These are phyloP conservation scores for Auricularia sp. DNA, from an alignment of 768 basidiomycete species.

Conservation along the genomic window DNA sequence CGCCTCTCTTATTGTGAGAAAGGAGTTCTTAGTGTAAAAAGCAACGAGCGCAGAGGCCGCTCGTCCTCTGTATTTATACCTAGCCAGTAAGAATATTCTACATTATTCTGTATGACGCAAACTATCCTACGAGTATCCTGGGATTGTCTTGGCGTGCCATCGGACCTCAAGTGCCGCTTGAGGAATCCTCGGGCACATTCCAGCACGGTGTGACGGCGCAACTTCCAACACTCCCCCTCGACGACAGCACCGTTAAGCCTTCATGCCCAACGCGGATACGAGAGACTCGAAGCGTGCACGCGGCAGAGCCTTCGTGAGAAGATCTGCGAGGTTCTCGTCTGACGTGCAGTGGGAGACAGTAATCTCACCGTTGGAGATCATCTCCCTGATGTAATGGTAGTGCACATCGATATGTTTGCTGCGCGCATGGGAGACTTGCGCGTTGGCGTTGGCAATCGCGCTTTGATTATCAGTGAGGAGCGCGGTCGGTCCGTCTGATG, in stretches of 20 bases:
- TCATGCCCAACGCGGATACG: neutral
- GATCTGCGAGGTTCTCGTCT: slow-evolving; percentile 26
- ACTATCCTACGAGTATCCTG: neutral
- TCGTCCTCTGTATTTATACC: neutral
- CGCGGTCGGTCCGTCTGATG: neutral
- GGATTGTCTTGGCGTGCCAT: too few relatives aligned
- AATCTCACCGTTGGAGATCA: too few relatives aligned
- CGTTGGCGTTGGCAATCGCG: slow-evolving; percentile 23
- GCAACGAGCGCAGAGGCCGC: neutral
- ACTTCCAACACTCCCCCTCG: slow-evolving; percentile 10
- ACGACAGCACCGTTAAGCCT: neutral
- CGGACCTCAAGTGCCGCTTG: too few relatives aligned
- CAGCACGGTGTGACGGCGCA: too few relatives aligned
- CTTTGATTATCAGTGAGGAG: slow-evolving; percentile 27
- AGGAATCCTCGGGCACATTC: too few relatives aligned
- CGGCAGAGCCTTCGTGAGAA: slow-evolving; percentile 31
- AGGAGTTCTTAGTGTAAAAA: too few relatives aligned
- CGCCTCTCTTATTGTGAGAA: too few relatives aligned
- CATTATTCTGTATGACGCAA: neutral
- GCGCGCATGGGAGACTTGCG: slow-evolving; percentile 25
- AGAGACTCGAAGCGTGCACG: neutral
- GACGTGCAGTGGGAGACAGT: slow-evolving; percentile 28
- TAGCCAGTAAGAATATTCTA: neutral
- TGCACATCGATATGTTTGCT: slow-evolving; percentile 35
- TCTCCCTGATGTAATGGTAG: slow-evolving; percentile 27